Conservation (phyloP, 129 eudicot genomes). For the sunflower (Helianthus annuus) region HanXRQr2.0-SUNRISE NC_035447.2:172349093-172349592, state of each 20-base stretch:
- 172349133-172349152: conserved; percentile 43
- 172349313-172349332: not conserved
- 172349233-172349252: conserved; percentile 61
- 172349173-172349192: not conserved
- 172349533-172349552: not conserved
- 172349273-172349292: not conserved
- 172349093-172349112: conserved; percentile 3
- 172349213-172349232: conserved; percentile 62
- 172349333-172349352: conserved; percentile 13
- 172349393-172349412: conserved; percentile 56
- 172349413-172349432: conserved; percentile 81
- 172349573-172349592: too few relatives aligned
- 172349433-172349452: conserved; percentile 84
- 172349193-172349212: conserved; percentile 55
- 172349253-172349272: not conserved
- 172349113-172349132: conserved; percentile 40
- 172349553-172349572: too few relatives aligned
- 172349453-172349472: conserved; percentile 64
- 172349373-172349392: not conserved
- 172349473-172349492: not conserved
- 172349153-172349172: conserved; percentile 18
- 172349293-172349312: not conserved
- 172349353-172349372: not conserved
- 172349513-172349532: not conserved
- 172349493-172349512: not conserved